phyloP scores from a whole-genome alignment of 148 eudicot species.

The Fagopyrum homotropicum region DNA sequence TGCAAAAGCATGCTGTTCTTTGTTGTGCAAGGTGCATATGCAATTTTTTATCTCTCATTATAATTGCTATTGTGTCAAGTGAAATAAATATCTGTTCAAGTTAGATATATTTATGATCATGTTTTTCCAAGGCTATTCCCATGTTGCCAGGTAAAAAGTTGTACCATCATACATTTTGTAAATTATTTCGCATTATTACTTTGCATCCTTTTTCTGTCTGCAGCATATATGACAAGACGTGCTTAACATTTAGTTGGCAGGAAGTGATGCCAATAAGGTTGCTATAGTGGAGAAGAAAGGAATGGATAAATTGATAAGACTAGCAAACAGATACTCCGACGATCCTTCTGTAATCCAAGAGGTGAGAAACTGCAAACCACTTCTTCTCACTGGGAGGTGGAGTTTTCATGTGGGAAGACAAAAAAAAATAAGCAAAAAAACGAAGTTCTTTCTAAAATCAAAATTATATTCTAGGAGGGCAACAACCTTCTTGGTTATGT shows the following conservation, averaged over 20 bases:
- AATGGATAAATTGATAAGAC: constrained; percentile 66
- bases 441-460: not conserved
- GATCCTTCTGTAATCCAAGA: constrained; percentile 89
- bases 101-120: not conserved
- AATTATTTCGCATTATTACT: not conserved
- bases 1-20: constrained; percentile 65
- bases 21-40: constrained; percentile 62
- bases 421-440: not conserved
- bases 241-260: constrained; percentile 74
- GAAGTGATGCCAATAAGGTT: constrained; percentile 81
- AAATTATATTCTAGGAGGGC: not conserved
- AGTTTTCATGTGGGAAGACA: not conserved
- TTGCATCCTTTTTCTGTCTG: constrained; percentile 1
- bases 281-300: constrained; percentile 78
- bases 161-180: not conserved
- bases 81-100: not conserved
- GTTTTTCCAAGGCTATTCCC: not conserved
- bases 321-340: constrained; percentile 58
- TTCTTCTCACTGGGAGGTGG: not conserved
- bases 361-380: constrained; percentile 33
- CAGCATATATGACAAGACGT: not conserved
- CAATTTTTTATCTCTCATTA: not conserved
- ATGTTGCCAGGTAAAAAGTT: not conserved
- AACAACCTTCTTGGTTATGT: not conserved
- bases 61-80: not conserved